These are phyloP conservation scores for Penicillium mononematosum DNA, from an alignment of 495 filamentous ascomycete species.

Conservation along the genomic window DNA sequence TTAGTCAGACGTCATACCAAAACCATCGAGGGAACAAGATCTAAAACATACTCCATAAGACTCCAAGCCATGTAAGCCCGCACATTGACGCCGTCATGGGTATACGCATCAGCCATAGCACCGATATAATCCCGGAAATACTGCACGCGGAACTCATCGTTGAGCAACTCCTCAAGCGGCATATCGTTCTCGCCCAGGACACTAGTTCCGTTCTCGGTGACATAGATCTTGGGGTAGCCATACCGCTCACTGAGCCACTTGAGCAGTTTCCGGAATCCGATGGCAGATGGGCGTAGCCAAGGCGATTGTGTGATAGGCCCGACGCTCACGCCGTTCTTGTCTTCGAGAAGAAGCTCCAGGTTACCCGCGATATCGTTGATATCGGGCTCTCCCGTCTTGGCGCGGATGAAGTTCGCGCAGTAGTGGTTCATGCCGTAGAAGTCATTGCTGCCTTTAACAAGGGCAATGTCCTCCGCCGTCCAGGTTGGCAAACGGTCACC, in stretches of 20 bases:
- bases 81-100: slow-evolving; percentile 68
- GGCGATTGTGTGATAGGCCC: slow-evolving; percentile 73
- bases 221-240: slow-evolving; percentile 69
- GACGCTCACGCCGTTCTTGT: slow-evolving; percentile 67
- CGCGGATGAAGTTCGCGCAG: slow-evolving; percentile 77
- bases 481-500: slow-evolving; percentile 66
- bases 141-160: slow-evolving; percentile 72
- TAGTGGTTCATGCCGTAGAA: slow-evolving; percentile 89
- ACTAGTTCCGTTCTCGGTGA: slow-evolving; percentile 80
- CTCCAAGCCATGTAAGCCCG: slow-evolving; percentile 77
- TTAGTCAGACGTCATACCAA: slow-evolving; percentile 12
- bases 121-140: slow-evolving; percentile 73
- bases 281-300: slow-evolving; percentile 69
- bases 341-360: slow-evolving; percentile 63
- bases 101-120: slow-evolving; percentile 66
- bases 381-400: slow-evolving; percentile 57
- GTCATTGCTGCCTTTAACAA: slow-evolving; percentile 74
- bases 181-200: slow-evolving; percentile 77
- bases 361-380: slow-evolving; percentile 68
- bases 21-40: background rate
- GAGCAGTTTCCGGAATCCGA: slow-evolving; percentile 73
- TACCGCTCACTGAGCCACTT: slow-evolving; percentile 79
- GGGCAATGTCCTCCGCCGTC: slow-evolving; percentile 60
- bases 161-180: slow-evolving; percentile 61
- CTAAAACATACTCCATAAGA: slow-evolving; percentile 62